phyloP scores from a whole-genome alignment of 2,329 filamentous ascomycete genomes.

The Zarea fungicola region DNA sequence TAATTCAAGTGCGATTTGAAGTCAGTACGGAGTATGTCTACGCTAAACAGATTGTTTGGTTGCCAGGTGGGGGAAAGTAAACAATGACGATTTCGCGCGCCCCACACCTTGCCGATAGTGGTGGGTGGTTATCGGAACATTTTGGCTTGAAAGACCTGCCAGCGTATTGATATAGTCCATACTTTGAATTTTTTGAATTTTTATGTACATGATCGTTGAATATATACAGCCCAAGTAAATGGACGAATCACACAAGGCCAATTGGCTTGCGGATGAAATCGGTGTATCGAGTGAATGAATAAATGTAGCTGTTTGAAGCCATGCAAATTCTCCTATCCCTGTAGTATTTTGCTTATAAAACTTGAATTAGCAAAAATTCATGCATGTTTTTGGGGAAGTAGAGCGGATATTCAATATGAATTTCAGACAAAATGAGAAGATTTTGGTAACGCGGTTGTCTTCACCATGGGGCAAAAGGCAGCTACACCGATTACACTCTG shows the following conservation, averaged over 20 bases:
- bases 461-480: conserved; percentile 43
- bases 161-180: too few relatives aligned
- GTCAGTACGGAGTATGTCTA: neutral
- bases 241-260: neutral
- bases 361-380: too few relatives aligned
- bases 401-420: neutral
- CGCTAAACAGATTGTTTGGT: conserved; percentile 22
- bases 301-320: too few relatives aligned
- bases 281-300: too few relatives aligned
- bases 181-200: neutral
- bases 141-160: too few relatives aligned
- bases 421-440: conserved; percentile 62
- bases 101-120: conserved; percentile 22
- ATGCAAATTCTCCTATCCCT: too few relatives aligned
- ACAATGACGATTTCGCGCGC: conserved; percentile 22
- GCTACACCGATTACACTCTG: conserved; percentile 25
- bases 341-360: too few relatives aligned
- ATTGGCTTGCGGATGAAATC: too few relatives aligned
- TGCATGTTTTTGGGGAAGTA: neutral
- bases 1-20: too few relatives aligned
- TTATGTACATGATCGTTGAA: neutral
- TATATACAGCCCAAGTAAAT: neutral
- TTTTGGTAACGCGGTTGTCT: conserved; percentile 56
- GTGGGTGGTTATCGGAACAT: too few relatives aligned
- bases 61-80: conserved; percentile 36